Base-by-base conservation (phyloP, 2,329 filamentous ascomycete genomes). In the Graphilbum sp. region DNA sequence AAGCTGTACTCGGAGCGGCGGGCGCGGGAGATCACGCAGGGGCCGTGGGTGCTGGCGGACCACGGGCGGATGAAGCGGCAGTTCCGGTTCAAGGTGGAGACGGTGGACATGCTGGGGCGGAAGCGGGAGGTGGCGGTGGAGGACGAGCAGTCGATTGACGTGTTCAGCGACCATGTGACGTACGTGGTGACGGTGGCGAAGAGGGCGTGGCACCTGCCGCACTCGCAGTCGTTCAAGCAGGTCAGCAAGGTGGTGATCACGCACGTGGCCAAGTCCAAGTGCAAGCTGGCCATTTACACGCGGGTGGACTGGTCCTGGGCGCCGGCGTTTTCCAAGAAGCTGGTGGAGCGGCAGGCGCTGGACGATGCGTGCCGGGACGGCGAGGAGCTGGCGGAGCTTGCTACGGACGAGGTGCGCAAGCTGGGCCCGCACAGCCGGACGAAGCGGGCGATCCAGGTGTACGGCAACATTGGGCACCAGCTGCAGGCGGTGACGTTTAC, bases 161-260 rank as follows among this genome's bases (percentile, higher is more conserved):
- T 85, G 4, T 75, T 80, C 50, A 80, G 75, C 51, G 82, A 88
- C 47, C 81, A 88, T 48, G 65, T 73, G 39, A 76, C 69, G 34
- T 79, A 79, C 48, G 72, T 77, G 25, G 69, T 79, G 33, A 70
- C 67, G 10, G 69, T 77, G 46, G 61, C 62, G 51, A 74, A 70
- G 53, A 75, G 68, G 16, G 67, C 72, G 8, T 93, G 85, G 84
- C 85, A 94, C 61, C 66, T 96, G 29, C 90, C 90, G 12, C 78
- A 86, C 53, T 74, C 79, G 38, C 67, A 75, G 35, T 71, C 75
- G 37, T 93, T 96, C 59, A 78, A 79, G 48, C 64, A 95, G 18
- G 73, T 92, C 41, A 88, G 75, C 47, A 95, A 94, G 58, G 76
- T 94, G 45, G 85, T 95, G 45, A 90, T 98, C 45, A 95, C 90